phyloP scores from a whole-genome alignment of 1,284 basidiomycete genomes.

The Apiotrichum montevideense region DNA sequence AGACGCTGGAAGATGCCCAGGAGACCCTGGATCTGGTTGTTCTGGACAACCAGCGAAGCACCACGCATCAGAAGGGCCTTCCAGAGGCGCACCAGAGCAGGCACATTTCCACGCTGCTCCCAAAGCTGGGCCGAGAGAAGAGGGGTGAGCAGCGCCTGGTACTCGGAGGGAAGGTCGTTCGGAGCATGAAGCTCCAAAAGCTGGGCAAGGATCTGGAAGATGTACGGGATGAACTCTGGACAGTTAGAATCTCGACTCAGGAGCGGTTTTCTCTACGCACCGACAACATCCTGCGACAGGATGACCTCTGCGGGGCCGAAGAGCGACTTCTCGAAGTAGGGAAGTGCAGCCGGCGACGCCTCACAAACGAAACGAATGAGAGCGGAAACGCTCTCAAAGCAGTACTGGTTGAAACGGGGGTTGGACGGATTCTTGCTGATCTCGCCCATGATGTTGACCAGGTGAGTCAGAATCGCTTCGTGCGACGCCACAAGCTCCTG shows the following conservation, averaged over 20 bases:
- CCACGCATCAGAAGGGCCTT: slow-evolving; percentile 78
- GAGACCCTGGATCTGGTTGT: slow-evolving; percentile 69
- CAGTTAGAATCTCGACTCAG: too few species aligned
- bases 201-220: slow-evolving; percentile 94
- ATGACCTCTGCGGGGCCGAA: slow-evolving; percentile 85
- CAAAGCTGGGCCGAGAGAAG: slow-evolving; percentile 81
- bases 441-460: slow-evolving; percentile 74
- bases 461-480: slow-evolving; percentile 62
- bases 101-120: slow-evolving; percentile 94
- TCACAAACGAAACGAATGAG: slow-evolving; percentile 81
- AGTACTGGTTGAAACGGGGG: slow-evolving; percentile 94
- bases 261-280: slow-evolving; percentile 50
- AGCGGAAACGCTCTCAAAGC: slow-evolving; percentile 90
- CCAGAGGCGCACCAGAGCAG: slow-evolving; percentile 82
- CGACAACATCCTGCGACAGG: slow-evolving; percentile 84
- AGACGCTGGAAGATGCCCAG: slow-evolving; percentile 89
- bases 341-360: slow-evolving; percentile 60
- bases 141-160: slow-evolving; percentile 71
- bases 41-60: slow-evolving; percentile 60
- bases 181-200: slow-evolving; percentile 78
- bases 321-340: slow-evolving; percentile 71
- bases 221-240: slow-evolving; percentile 91
- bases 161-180: slow-evolving; percentile 62
- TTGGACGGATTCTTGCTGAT: slow-evolving; percentile 96
- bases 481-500: slow-evolving; percentile 66